These are phyloP conservation scores for Pestalotiopsis sp. DNA, from an alignment of 2,329 filamentous ascomycete genomes.

Conservation along the genomic window DNA sequence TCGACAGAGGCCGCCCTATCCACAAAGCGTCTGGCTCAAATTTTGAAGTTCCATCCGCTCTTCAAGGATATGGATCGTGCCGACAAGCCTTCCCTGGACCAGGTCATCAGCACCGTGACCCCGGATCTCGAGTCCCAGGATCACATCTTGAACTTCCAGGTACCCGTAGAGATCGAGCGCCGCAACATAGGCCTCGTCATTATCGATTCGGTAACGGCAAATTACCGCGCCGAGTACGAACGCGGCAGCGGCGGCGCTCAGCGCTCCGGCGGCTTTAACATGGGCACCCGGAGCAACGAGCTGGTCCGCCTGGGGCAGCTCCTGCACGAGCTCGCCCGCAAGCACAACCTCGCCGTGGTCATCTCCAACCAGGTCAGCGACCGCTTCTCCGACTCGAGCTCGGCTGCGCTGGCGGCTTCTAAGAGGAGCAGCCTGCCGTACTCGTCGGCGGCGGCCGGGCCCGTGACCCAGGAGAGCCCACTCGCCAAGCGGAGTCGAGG, in stretches of 20 bases:
- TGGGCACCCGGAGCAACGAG: conserved; percentile 76
- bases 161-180: conserved; percentile 78
- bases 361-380: conserved; percentile 96
- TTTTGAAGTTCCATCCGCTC: conserved; percentile 67
- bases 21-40: conserved; percentile 77
- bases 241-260: conserved; percentile 40
- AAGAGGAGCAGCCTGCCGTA: conserved; percentile 16
- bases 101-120: conserved; percentile 77
- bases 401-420: conserved; percentile 16
- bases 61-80: conserved; percentile 41
- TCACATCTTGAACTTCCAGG: conserved; percentile 89
- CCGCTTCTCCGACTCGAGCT: conserved; percentile 55
- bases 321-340: conserved; percentile 73
- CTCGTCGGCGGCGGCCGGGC: neutral
- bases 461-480: conserved; percentile 45
- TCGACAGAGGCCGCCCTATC: conserved; percentile 87
- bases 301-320: conserved; percentile 75
- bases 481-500: conserved; percentile 46
- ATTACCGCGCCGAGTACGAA: conserved; percentile 91
- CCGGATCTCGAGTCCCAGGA: conserved; percentile 93
- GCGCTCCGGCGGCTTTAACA: conserved; percentile 47
- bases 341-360: conserved; percentile 77
- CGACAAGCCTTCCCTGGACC: conserved; percentile 64
- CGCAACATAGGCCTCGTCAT: conserved; percentile 80
- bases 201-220: conserved; percentile 90